Base-by-base conservation (phyloP, 345 rosid species). In the Rhodamnia argentea region DNA sequence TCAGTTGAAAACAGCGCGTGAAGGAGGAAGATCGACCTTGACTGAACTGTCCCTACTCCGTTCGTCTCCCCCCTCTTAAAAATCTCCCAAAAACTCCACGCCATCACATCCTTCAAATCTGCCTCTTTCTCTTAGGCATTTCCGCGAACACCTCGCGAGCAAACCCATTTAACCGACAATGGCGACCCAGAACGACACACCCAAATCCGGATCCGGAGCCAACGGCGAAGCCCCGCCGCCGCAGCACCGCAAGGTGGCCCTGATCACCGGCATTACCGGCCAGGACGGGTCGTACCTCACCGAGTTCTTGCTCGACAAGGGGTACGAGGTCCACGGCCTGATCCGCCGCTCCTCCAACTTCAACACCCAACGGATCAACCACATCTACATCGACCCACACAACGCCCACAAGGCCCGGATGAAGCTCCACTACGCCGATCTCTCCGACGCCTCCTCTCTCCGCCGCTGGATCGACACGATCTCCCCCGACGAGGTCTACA, bases 201-300 rank as follows among this genome's bases (percentile, higher is more conserved):
- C 78, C 0, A 70, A 18, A 9, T 32, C 84, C 27, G 85, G 89
- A 13, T 85, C 92, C 85, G 85, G 87, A 86, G 86, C 92, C 87
- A 90, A 88, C 83, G 85, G 92, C 86, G 90, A 70, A 32, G 88
- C 84, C 84, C 90, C 87, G 88, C 58, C 64, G 1, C 84, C 47
- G 91, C 90, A 52, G 95, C 86, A 64, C 2, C 88, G 52, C 70
- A 95, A 90, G 89, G 84, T 93, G 76, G 99, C 99, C 50, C 87
- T 97, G 37, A 91, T 97, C 87, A 94, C 99, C 37, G 99, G 99
- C 18, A 96, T 97, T 83, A 97, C 99, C 20, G 99, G 99, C 10
- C 99, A 97, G 62, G 99, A 97, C 62, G 99, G 99, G 16, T 97
- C 99, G 2, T 97, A 97, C 90, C 94, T 97, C 42, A 95, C 99